Conservation (phyloP, 139 green algal species). For the Eudorina sp. region DNA sequence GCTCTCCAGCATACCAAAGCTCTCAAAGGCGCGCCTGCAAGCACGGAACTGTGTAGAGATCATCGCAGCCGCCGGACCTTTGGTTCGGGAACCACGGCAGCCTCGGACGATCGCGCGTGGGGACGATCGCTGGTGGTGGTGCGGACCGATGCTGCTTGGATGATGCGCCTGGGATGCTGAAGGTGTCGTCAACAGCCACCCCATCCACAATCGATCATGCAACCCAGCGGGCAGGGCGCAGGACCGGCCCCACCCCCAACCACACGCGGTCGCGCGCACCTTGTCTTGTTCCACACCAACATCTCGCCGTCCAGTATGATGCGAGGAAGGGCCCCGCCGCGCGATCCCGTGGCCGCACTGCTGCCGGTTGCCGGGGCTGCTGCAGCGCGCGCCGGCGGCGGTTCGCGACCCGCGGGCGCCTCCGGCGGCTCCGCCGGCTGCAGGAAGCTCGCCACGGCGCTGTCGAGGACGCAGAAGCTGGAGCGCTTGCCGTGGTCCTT, state of each 20-base stretch:
- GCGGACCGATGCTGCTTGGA: too few relatives aligned
- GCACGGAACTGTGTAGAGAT: too few relatives aligned
- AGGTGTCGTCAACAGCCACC: too few relatives aligned
- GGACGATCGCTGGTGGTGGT: too few relatives aligned
- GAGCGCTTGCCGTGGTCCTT: constrained; percentile 67
- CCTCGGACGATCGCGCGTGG: too few relatives aligned
- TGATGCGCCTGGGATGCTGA: too few relatives aligned
- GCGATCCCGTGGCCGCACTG: not conserved
- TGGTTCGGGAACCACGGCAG: too few relatives aligned
- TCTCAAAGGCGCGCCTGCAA: constrained; percentile 68
- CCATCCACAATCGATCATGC: too few relatives aligned
- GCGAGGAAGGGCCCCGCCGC: not conserved
- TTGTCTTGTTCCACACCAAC: constrained; percentile 74
- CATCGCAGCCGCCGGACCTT: too few relatives aligned
- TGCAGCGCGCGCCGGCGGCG: not conserved
- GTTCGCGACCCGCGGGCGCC: not conserved
- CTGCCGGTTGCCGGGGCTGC: not conserved
- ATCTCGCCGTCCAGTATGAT: constrained; percentile 76
- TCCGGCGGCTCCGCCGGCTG: not conserved
- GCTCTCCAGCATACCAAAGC: constrained; percentile 71
- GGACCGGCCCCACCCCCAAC: not conserved
- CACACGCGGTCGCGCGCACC: constrained; percentile 22
- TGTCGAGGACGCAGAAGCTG: constrained; percentile 56
- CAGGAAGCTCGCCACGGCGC: constrained; percentile 49
- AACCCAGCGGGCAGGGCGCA: too few relatives aligned